These are phyloP conservation scores for Laguncularia racemosa DNA, from an alignment of 345 rosid genomes.

Conservation along the genomic window DNA sequence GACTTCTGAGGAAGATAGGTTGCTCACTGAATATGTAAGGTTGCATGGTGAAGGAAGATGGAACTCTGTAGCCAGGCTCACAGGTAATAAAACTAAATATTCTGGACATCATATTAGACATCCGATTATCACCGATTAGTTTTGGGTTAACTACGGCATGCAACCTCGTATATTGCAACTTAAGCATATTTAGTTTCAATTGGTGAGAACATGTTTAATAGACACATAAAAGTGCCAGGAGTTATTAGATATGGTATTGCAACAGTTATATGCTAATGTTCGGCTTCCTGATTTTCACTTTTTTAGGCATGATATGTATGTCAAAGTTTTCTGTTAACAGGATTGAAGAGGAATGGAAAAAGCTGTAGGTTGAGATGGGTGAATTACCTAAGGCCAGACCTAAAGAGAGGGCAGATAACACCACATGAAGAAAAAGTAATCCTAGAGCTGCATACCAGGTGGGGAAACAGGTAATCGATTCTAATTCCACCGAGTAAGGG, in stretches of 20 bases:
- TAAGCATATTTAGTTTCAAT: too few relatives aligned
- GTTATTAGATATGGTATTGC: background rate
- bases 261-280: too few relatives aligned
- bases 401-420: slow-evolving; percentile 87
- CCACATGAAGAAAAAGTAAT: slow-evolving; percentile 85
- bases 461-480: slow-evolving; percentile 74
- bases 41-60: slow-evolving; percentile 88
- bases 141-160: too few relatives aligned
- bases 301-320: background rate
- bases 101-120: too few relatives aligned
- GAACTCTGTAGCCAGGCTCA: slow-evolving; percentile 85
- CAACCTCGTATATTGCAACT: too few relatives aligned
- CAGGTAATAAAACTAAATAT: slow-evolving; percentile 33
- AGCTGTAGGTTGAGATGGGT: slow-evolving; percentile 97
- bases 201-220: too few relatives aligned
- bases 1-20: slow-evolving; percentile 86
- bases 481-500: background rate
- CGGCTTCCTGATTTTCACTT: background rate
- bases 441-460: slow-evolving; percentile 77
- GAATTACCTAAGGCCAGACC: slow-evolving; percentile 88
- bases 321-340: slow-evolving; percentile 15
- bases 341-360: slow-evolving; percentile 85
- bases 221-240: background rate
- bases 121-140: background rate
- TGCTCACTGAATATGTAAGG: slow-evolving; percentile 63